Conservation (phyloP, 371 early-diverging fungal genomes). For the Coemansia linderi region DNA sequence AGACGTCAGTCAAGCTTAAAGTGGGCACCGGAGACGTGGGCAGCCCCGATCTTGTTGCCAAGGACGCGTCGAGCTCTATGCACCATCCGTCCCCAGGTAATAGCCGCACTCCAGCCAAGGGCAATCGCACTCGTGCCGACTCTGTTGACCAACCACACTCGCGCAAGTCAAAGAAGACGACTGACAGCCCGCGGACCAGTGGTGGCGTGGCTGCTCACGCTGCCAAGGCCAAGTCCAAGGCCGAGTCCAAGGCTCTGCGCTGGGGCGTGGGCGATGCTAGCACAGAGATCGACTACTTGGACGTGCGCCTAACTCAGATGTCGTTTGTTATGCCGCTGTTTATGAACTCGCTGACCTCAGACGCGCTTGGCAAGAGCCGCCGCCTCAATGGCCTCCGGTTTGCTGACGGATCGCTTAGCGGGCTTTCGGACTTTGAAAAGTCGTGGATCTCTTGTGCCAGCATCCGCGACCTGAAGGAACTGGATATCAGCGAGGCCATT, state of each 20-base stretch:
- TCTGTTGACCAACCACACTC: not conserved
- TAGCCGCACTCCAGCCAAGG: not conserved
- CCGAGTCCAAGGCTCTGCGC: constrained; percentile 42
- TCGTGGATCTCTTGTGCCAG: constrained; percentile 47
- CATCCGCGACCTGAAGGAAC: constrained; percentile 48
- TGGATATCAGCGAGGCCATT: constrained; percentile 46
- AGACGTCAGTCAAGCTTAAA: constrained; percentile 35
- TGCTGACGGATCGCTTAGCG: constrained; percentile 14
- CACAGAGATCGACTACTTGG: constrained; percentile 54
- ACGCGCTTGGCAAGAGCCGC: not conserved
- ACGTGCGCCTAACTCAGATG: constrained; percentile 51
- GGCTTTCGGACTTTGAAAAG: constrained; percentile 27
- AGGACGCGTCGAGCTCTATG: not conserved
- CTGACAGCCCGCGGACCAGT: not conserved
- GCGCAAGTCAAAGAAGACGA: not conserved
- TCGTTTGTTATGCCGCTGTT: constrained; percentile 53
- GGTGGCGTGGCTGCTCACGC: not conserved
- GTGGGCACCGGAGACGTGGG: constrained; percentile 14
- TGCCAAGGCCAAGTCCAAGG: not conserved
- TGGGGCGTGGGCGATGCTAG: constrained; percentile 56
- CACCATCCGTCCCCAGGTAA: not conserved
- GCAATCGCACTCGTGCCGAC: not conserved
- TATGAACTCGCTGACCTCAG: constrained; percentile 20
- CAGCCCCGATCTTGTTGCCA: not conserved
- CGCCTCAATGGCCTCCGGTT: constrained; percentile 44